Base-by-base conservation (phyloP, 306 rosid genomes). In the Trifolium subterraneum region DNA sequence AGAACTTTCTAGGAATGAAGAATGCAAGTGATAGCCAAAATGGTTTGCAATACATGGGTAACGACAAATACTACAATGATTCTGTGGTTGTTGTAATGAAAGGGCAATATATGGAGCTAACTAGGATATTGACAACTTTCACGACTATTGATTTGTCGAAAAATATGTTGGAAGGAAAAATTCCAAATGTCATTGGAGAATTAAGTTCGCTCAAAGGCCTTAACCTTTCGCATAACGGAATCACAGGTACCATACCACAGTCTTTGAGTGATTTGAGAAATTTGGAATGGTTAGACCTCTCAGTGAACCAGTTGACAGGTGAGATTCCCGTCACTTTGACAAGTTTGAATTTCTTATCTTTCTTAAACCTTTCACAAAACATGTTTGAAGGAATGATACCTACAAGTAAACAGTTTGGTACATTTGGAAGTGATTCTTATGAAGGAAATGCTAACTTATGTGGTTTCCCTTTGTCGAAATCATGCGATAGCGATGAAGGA, bases 261-360 rank as follows among this genome's bases (percentile, higher is more conserved):
- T 62, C 79, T 0, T 4, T 88, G 11, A 38, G 67, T 13, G 52
- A 74, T 12, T 71, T 88, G 78, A 50, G 2, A 6, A 62, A 13
- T 29, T 39, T 84, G 3, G 80, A 87, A 50, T 71, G 78, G 79
- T 63, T 84, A 10, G 90, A 79, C 29, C 73, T 87, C 19, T 84
- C 86, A 13, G 56, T 64, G 58, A 87, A 84, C 47, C 23, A 54
- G 3, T 38, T 82, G 2, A 8, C 0, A 0, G 86, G 86, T 0
- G 36, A 70, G 12, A 73, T 82, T 75, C 90, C 88, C 0, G 0
- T 4, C 47, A 8, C 71, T 67, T 39, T 84, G 66, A 18, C 39
- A 9, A 58, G 10, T 60, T 22, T 86, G 25, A 75, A 55, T 7
- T 82, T n/a, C 16, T 74, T 83, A 2, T 35, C 62, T 6, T 0